phyloP scores from a whole-genome alignment of 169 alveolate genomes.

The Cystoisospora suis region DNA sequence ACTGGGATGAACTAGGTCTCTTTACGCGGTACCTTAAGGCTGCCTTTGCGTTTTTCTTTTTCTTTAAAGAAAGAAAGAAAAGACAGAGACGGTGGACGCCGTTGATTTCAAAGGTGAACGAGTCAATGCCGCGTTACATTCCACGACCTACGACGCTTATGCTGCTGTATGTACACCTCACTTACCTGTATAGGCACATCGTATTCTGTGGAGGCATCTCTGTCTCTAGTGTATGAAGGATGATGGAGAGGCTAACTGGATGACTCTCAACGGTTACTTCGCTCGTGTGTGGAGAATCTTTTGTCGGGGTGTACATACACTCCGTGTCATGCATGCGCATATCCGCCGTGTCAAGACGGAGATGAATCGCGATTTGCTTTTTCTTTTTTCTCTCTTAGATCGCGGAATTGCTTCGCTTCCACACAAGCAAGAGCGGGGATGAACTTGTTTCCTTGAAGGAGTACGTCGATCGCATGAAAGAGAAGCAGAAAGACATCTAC shows the following conservation, averaged over 20 bases:
- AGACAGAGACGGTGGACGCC: constrained; percentile 11
- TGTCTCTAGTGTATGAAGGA: too few relatives aligned
- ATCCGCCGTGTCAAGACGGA: too few relatives aligned
- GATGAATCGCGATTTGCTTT: too few relatives aligned
- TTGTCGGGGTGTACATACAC: too few relatives aligned
- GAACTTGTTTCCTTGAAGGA: constrained; percentile 96
- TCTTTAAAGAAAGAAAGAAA: neutral
- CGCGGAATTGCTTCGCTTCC: constrained; percentile 97
- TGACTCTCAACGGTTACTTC: too few relatives aligned
- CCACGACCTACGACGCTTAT: too few relatives aligned
- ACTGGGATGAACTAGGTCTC: neutral
- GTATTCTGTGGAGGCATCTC: too few relatives aligned
- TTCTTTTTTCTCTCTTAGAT: constrained; percentile 73
- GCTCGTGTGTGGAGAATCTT: too few relatives aligned
- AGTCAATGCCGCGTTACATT: constrained; percentile 25
- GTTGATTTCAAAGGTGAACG: neutral
- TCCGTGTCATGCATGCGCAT: too few relatives aligned
- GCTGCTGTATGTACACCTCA: too few relatives aligned
- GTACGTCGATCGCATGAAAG: constrained; percentile 99
- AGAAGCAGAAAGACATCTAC: constrained; percentile 97
- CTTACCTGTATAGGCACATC: too few relatives aligned
- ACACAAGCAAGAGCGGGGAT: constrained; percentile 98
- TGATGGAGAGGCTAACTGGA: too few relatives aligned
- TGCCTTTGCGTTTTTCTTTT: neutral
- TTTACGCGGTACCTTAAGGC: constrained; percentile 29